Evolutionary conservation across 2,329 filamentous ascomycete genomes (phyloP).

Genomic region (Diaporthe citri): DNA sequence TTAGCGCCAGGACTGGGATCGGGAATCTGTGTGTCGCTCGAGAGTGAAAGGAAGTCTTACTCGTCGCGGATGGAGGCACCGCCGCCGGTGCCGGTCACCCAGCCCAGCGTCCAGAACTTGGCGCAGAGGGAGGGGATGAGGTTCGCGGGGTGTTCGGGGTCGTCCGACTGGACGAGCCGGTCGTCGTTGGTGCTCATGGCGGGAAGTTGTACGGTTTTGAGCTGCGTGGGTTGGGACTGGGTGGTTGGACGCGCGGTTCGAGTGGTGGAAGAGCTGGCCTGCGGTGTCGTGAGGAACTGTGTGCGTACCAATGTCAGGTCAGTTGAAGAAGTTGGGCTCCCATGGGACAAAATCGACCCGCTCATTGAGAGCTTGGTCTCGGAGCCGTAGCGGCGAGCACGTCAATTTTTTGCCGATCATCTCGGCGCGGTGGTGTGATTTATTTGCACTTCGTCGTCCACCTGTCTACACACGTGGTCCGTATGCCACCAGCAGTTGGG

Average conservation of each 20-base stretch:
- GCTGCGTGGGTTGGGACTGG: background rate
- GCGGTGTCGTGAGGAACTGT: background rate
- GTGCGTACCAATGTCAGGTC: background rate
- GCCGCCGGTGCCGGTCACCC: slow-evolving; percentile 91
- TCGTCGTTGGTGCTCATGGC: slow-evolving; percentile 55
- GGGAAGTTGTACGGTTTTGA: background rate
- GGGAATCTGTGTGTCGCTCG: too few relatives aligned
- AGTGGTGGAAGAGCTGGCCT: background rate
- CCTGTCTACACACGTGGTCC: slow-evolving; percentile 6
- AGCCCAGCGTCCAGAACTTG: slow-evolving; percentile 95
- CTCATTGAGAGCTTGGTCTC: background rate
- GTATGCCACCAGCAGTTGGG: background rate
- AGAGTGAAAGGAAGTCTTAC: slow-evolving; percentile 54
- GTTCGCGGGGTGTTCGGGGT: slow-evolving; percentile 93
- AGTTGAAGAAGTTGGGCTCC: background rate
- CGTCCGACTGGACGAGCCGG: slow-evolving; percentile 70
- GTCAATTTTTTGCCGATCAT: slow-evolving; percentile 23
- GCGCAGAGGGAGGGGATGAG: slow-evolving; percentile 93
- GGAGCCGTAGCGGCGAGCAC: slow-evolving; percentile 22
- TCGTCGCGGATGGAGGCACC: slow-evolving; percentile 81
- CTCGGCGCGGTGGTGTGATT: background rate
- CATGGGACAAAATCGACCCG: background rate
- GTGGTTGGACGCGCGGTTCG: background rate
- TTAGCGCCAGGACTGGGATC: slow-evolving; percentile 42
- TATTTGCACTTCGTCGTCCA: background rate